Evolutionary conservation across 2,329 filamentous ascomycete genomes (phyloP), one percentile per base, ranked within the genome.

Genomic region (Lasiodiplodia sp.): DNA sequence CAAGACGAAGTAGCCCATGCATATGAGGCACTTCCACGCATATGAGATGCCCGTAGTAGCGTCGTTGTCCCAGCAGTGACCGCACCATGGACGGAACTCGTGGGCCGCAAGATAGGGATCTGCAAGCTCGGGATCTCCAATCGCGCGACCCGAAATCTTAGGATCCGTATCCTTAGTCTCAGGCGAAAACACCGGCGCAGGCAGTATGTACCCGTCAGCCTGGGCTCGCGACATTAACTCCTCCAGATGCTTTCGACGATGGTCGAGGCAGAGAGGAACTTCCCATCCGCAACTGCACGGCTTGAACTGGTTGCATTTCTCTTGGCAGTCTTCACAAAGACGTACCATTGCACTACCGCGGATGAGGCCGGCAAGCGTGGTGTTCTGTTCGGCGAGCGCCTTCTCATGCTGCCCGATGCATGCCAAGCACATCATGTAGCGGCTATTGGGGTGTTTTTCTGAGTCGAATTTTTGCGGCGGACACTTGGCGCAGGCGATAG

Each of bases 351-450:
- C 28, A 5, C 16, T n/a, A 31, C 44, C 60, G 12, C 12, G 11
- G n/a, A 52, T 4, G 7, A 64, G n/a, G 2, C 4, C 10, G 16
- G 16, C 25, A 4, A 62, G 16, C 12, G 0, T 23, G 21, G 3
- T n/a, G 31, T 34, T 34, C 8, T 34, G 31, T 34, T 34, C 31
- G n/a, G n/a, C 16, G 7, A 64, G 47, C 4, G 18, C 44, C 10
- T 3, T 10, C 10, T 52, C 44, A 4, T 64, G 60, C n/a, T 38
- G 2, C 3, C 14, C 18, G 47, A 64, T 28, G 44, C 60, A 64
- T 5, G 60, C 60, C n/a, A 25, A 18, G 31, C 60, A 64, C 47
- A 64, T 63, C 58, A 63, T 52, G 18, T 38, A 31, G 40, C 8
- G 38, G 6, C 10, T 56, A 4, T 8, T 34, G 12, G 23, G 57